Evolutionary conservation across 2,329 filamentous ascomycete species (phyloP).

Genomic region (Exophiala bonariae): DNA sequence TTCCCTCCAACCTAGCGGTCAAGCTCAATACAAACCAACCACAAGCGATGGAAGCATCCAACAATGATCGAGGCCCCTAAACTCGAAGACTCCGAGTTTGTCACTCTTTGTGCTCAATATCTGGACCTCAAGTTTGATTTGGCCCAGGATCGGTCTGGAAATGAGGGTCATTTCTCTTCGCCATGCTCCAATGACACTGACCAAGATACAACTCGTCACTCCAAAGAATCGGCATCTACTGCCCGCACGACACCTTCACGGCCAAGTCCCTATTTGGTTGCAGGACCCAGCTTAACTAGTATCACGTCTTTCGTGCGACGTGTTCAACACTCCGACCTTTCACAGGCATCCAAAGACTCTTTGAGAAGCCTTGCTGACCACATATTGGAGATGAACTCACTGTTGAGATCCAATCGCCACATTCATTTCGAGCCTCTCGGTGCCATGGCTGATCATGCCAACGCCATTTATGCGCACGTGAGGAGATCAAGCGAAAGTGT

Average conservation of each 20-base stretch:
- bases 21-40: too few relatives aligned
- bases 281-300: neutral
- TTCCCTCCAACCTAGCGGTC: too few relatives aligned
- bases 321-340: slow-evolving; percentile 14
- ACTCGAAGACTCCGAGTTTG: slow-evolving; percentile 14
- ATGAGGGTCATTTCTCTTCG: slow-evolving; percentile 16
- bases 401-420: slow-evolving; percentile 2
- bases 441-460: slow-evolving; percentile 4
- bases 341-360: slow-evolving; percentile 6
- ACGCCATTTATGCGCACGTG: slow-evolving; percentile 5
- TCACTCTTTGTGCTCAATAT: slow-evolving; percentile 20
- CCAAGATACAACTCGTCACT: slow-evolving; percentile 11
- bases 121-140: slow-evolving; percentile 26
- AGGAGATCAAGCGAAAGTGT: slow-evolving; percentile 6
- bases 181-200: slow-evolving; percentile 18
- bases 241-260: slow-evolving; percentile 21
- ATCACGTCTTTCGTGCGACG: slow-evolving; percentile 7
- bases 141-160: neutral
- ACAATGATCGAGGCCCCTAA: slow-evolving; percentile 9
- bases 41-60: too few relatives aligned
- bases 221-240: slow-evolving; percentile 13
- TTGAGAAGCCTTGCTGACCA: slow-evolving; percentile 13
- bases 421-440: neutral
- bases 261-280: neutral
- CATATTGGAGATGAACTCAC: slow-evolving; percentile 10